These are phyloP conservation scores for Huntiella savannae DNA, from an alignment of 2,329 filamentous ascomycete species.

Conservation along the genomic window DNA sequence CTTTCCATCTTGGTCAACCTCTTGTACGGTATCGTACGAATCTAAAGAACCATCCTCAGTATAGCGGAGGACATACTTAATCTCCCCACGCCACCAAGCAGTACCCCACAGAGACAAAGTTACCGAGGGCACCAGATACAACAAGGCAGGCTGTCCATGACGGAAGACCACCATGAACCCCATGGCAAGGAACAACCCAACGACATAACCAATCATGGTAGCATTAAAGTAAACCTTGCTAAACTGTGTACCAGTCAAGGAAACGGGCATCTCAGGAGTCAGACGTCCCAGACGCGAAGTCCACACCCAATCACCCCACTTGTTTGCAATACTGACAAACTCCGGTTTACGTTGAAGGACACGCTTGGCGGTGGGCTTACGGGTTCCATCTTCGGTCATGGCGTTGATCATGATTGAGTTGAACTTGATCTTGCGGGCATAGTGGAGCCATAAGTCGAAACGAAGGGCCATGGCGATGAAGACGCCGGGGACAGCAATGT, in stretches of 20 bases:
- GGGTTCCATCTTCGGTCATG: constrained; percentile 14
- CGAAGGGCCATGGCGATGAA: constrained; percentile 73
- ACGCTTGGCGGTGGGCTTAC: constrained; percentile 19
- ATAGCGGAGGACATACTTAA: constrained; percentile 61
- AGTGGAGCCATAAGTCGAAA: constrained; percentile 79
- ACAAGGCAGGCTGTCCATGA: constrained; percentile 71
- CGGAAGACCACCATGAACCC: constrained; percentile 57
- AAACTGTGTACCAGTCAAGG: constrained; percentile 27
- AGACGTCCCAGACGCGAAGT: constrained; percentile 20
- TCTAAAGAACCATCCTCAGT: constrained; percentile 50
- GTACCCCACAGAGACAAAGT: constrained; percentile 57
- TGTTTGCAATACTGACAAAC: constrained; percentile 43
- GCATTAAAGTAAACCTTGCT: constrained; percentile 73
- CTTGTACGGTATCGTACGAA: constrained; percentile 33
- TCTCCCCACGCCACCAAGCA: constrained; percentile 50
- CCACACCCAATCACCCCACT: constrained; percentile 79
- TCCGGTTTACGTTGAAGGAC: constrained; percentile 29
- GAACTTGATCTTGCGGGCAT: constrained; percentile 44
- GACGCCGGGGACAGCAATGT: constrained; percentile 82
- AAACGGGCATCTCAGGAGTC: not conserved
- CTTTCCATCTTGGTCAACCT: constrained; percentile 30
- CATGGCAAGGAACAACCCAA: constrained; percentile 62
- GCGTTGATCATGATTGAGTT: constrained; percentile 12
- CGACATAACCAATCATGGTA: constrained; percentile 53
- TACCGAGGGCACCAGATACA: constrained; percentile 84